phyloP scores from a whole-genome alignment of 1,139 yeast species.

The Taphrina betulina region DNA sequence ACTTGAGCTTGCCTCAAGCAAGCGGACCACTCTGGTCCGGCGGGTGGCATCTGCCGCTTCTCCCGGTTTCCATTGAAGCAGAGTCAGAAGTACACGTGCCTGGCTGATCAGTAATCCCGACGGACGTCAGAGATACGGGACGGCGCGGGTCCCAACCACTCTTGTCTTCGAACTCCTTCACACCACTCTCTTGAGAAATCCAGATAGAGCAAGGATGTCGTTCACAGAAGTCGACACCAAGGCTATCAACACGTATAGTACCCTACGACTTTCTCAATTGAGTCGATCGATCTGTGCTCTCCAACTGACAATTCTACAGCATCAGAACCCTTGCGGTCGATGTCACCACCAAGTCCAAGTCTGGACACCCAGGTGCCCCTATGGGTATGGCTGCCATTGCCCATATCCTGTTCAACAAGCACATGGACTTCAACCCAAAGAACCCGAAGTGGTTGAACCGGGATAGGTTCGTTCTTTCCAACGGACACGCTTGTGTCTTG shows the following conservation, averaged over 20 bases:
- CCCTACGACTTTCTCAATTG: no score
- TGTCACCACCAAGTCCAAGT: slow-evolving; percentile 82
- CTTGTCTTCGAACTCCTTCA: no score
- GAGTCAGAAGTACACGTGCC: no score
- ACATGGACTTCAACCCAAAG: slow-evolving; percentile 81
- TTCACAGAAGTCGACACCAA: slow-evolving; percentile 61
- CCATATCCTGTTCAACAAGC: slow-evolving; percentile 68
- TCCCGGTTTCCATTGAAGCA: no score
- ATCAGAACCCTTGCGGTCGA: slow-evolving; percentile 77
- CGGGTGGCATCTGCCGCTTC: no score
- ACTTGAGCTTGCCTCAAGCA: no score
- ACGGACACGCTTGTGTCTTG: slow-evolving; percentile 96
- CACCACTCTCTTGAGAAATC: no score
- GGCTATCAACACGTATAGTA: slow-evolving; percentile 81
- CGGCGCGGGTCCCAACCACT: no score
- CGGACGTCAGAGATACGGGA: no score
- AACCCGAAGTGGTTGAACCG: slow-evolving; percentile 91
- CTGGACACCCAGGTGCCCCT: slow-evolving; percentile 99
- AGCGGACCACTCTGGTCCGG: no score
- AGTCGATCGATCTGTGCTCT: no score
- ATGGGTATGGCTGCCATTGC: slow-evolving; percentile 94
- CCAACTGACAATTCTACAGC: neutral
- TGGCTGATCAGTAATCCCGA: no score
- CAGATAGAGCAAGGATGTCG: slow-evolving; percentile 35
- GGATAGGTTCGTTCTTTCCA: slow-evolving; percentile 91